Percentiles rank a stretch among this genome's conserved stretches.
These are phyloP conservation scores for Pezicula neosporulosa DNA, from an alignment of 2,329 filamentous ascomycete species.

Conservation along the genomic window DNA sequence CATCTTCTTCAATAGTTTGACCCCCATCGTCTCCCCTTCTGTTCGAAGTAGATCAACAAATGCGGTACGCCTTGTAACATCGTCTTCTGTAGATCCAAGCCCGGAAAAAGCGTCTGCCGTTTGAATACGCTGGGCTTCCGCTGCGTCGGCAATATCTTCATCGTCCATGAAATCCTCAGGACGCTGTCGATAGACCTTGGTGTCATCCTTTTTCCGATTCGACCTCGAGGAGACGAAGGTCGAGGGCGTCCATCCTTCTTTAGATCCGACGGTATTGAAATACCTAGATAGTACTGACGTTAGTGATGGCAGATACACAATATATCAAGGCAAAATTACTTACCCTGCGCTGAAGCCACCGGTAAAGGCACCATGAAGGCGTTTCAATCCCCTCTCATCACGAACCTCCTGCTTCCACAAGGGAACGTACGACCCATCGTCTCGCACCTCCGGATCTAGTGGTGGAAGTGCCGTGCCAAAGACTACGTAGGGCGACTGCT, in stretches of 20 bases:
- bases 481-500: conserved; percentile 69
- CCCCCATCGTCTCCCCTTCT: conserved; percentile 80
- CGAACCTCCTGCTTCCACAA: conserved; percentile 98
- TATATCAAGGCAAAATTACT: conserved; percentile 29
- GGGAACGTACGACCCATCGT: conserved; percentile 89
- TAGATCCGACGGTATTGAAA: conserved; percentile 97
- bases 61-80: conserved; percentile 43
- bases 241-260: conserved; percentile 94
- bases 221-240: conserved; percentile 87
- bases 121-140: conserved; percentile 71
- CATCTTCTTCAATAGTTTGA: conserved; percentile 84
- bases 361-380: conserved; percentile 93
- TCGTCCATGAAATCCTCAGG: conserved; percentile 98
- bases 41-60: conserved; percentile 71
- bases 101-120: conserved; percentile 73
- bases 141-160: conserved; percentile 85
- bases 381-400: conserved; percentile 85
- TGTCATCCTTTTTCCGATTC: conserved; percentile 67
- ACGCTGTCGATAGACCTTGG: conserved; percentile 53
- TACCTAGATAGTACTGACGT: conserved; percentile 55
- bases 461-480: conserved; percentile 85
- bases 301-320: conserved; percentile 7
- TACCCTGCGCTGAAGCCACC: conserved; percentile 96
- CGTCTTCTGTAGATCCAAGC: conserved; percentile 63
- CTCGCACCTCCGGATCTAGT: conserved; percentile 69